A percentile compares a stretch with the other conserved stretches of the same genome.
phyloP scores from a whole-genome alignment of 192 early-diverging fungal genomes.

The Coemansia sp. region DNA sequence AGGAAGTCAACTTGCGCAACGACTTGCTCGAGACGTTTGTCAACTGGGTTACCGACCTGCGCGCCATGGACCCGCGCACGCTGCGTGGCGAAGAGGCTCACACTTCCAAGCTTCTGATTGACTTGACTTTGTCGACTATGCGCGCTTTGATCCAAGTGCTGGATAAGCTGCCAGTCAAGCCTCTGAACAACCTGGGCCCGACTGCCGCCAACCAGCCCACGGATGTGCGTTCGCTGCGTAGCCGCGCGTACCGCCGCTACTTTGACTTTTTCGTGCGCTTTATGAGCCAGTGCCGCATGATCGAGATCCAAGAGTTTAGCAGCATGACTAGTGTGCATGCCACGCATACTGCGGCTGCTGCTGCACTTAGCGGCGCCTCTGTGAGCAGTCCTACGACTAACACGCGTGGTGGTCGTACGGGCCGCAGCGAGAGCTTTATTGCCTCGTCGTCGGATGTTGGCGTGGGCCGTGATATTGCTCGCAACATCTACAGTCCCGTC shows the following conservation, averaged over 20 bases:
- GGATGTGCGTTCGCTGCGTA: slow-evolving; percentile 46
- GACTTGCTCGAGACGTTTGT: slow-evolving; percentile 53
- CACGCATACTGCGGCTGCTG: slow-evolving; percentile 31
- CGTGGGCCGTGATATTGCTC: slow-evolving; percentile 54
- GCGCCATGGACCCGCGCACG: slow-evolving; percentile 53
- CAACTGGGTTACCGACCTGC: slow-evolving; percentile 54
- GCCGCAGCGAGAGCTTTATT: slow-evolving; percentile 53
- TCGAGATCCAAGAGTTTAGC: slow-evolving; percentile 55
- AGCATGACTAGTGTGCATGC: slow-evolving; percentile 55
- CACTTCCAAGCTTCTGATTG: slow-evolving; percentile 42
- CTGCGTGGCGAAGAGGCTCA: slow-evolving; percentile 43
- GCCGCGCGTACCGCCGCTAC: slow-evolving; percentile 50
- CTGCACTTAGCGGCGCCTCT: background rate
- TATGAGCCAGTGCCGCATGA: slow-evolving; percentile 57
- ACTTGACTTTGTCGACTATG: slow-evolving; percentile 48
- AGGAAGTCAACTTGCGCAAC: slow-evolving; percentile 54
- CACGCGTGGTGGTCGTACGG: slow-evolving; percentile 14
- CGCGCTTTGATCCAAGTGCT: slow-evolving; percentile 44
- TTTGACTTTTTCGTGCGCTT: slow-evolving; percentile 58
- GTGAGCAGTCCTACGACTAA: background rate
- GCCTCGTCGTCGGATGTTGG: slow-evolving; percentile 41
- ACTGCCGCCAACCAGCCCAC: slow-evolving; percentile 21
- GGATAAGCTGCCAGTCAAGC: slow-evolving; percentile 53
- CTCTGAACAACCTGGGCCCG: slow-evolving; percentile 27
- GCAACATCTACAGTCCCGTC: slow-evolving; percentile 43